These are phyloP conservation scores for Scedosporium apiospermum DNA, from an alignment of 2,329 filamentous ascomycete species.

Conservation along the genomic window DNA sequence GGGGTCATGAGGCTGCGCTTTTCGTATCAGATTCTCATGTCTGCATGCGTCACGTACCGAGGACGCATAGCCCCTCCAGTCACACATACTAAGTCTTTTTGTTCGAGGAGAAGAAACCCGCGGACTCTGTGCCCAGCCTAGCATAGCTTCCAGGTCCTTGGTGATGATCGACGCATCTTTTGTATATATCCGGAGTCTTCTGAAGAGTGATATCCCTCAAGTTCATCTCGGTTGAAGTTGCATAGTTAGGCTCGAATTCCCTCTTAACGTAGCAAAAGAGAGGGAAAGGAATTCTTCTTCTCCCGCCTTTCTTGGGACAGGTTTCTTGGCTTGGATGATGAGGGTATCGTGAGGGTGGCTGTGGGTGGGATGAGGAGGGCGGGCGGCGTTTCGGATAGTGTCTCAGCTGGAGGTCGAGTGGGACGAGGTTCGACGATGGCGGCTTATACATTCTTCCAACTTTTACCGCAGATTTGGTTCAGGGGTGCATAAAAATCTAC, in stretches of 20 bases:
- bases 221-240: neutral
- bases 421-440: too few relatives aligned
- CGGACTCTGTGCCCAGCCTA: too few relatives aligned
- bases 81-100: too few relatives aligned
- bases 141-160: neutral
- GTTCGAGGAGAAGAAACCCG: too few relatives aligned
- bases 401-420: neutral
- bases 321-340: neutral
- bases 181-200: neutral
- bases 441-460: too few relatives aligned
- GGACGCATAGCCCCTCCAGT: too few relatives aligned
- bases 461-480: neutral
- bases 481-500: neutral
- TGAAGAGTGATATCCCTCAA: neutral
- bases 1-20: too few relatives aligned
- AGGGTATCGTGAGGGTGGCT: neutral
- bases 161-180: neutral
- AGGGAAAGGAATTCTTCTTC: neutral
- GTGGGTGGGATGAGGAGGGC: neutral
- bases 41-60: too few relatives aligned
- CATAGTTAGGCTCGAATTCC: neutral
- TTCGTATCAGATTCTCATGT: too few relatives aligned
- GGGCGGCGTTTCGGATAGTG: neutral
- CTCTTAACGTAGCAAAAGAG: too few relatives aligned
- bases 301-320: neutral